Base-by-base conservation (phyloP, 352 stramenopile species). In the Vaucheria bursata region DNA sequence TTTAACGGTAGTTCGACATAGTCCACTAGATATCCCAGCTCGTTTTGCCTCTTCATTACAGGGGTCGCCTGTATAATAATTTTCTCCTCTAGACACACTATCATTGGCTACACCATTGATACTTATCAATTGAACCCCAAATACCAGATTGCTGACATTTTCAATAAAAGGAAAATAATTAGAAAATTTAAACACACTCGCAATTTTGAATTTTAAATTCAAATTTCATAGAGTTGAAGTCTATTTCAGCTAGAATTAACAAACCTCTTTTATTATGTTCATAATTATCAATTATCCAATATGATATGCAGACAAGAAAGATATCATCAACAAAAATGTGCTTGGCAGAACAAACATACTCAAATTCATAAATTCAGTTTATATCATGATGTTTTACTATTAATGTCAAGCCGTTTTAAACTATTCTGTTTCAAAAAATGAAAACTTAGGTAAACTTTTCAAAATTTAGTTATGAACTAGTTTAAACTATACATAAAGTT, bases 31-130 rank as follows among this genome's bases (percentile, higher is more conserved):
- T 39, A 79, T 72, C 7, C 77, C 77, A 1, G 77, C 77, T 8
- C 70, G 45, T 36, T 71, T 29, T 37, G 77, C 77, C 33, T 74
- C 77, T 3, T 67, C 71, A 68, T 82, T 75, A 65, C 77, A 82
- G n/a, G 77, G 52, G 38, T 78, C 77, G 39, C 75, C 77, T n/a
- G 77, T 82, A 71, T 82, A 82, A 59, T 79, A 82, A 40, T 82
- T 82, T 35, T 8, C 31, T 2, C 74, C 77, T 45, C 77, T 36
- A 34, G 31, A 36, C 34, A 65, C 77, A 0, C 70, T 53, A 31
- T 75, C 12, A 73, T 82, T 49, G 25, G 40, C 59, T 3, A 31
- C 33, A 49, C 75, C 75, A 35, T 82, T 82, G 53, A 82, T 82
- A 59, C 77, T 82, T 39, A 82, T 71, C 7, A 82, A 71, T 71